A percentile compares a stretch with the other conserved stretches of the same genome.
phyloP scores from a whole-genome alignment of 257 asterid species.

The Salvia rosmarinus region DNA sequence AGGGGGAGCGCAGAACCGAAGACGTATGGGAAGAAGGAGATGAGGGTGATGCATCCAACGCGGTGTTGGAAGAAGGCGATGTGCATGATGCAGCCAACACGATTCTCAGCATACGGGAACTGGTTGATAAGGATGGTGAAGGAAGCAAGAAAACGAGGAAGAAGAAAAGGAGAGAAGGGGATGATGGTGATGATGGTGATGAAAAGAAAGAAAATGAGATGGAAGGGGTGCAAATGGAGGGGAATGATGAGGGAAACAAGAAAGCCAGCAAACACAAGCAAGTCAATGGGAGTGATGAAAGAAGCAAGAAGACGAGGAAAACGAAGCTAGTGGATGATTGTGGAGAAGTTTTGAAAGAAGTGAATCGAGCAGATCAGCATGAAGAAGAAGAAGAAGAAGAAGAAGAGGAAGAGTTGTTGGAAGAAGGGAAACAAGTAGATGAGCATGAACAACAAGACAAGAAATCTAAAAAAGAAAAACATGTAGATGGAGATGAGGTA shows the following conservation, averaged over 20 bases:
- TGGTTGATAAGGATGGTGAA: background rate
- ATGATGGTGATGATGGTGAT: background rate
- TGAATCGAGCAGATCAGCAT: background rate
- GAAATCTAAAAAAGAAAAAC: background rate
- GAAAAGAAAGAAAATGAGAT: background rate
- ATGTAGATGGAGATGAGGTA: background rate
- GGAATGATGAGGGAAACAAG: background rate
- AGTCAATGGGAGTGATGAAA: background rate
- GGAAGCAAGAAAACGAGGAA: background rate
- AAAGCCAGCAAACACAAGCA: background rate
- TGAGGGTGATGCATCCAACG: background rate
- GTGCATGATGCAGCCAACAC: constrained; percentile 5
- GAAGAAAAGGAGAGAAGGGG: background rate
- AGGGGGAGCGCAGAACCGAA: background rate
- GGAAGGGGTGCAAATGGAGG: background rate
- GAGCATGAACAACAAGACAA: background rate
- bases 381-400: background rate
- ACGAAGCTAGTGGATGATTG: background rate
- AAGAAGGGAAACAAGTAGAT: background rate
- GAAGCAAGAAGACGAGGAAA: background rate
- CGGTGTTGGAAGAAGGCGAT: background rate
- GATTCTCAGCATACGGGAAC: background rate
- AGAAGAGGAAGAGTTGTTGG: background rate
- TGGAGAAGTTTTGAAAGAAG: background rate
- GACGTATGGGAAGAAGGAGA: background rate